These are phyloP conservation scores for Hemileccinum impolitum DNA, from an alignment of 768 basidiomycete genomes.

Conservation along the genomic window DNA sequence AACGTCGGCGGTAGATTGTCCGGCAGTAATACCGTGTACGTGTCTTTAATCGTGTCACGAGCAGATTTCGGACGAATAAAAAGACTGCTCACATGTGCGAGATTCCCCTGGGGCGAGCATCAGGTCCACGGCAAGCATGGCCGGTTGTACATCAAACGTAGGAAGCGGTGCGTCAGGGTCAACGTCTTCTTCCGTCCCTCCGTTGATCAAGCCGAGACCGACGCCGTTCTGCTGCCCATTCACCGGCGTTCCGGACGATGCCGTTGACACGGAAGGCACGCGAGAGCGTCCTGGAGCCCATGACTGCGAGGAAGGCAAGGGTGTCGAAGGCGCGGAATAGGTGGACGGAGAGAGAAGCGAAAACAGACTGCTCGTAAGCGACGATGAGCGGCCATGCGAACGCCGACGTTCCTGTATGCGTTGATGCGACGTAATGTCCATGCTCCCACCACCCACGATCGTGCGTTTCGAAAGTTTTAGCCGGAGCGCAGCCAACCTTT, in stretches of 20 bases:
- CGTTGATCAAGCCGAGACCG: conserved; percentile 31
- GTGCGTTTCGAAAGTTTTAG: conserved; percentile 44
- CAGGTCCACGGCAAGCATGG: conserved; percentile 89
- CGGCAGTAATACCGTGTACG: conserved; percentile 75
- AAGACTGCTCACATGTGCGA: conserved; percentile 56
- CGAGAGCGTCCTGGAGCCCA: conserved; percentile 19
- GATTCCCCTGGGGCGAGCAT: conserved; percentile 79
- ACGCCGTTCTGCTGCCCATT: conserved; percentile 18
- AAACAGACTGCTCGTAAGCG: conserved; percentile 48
- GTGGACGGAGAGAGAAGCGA: conserved; percentile 46
- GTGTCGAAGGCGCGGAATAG: conserved; percentile 22
- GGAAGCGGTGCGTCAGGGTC: conserved; percentile 70
- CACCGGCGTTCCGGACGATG: conserved; percentile 2
- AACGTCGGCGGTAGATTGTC: conserved; percentile 86
- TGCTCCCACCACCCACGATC: conserved; percentile 62
- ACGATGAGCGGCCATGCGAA: conserved; percentile 49
- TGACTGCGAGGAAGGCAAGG: conserved; percentile 24
- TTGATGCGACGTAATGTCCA: conserved; percentile 61
- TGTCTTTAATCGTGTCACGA: conserved; percentile 48
- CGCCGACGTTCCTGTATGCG: conserved; percentile 24
- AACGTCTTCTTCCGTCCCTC: conserved; percentile 42
- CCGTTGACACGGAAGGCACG: conserved; percentile 25
- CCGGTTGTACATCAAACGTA: conserved; percentile 80
- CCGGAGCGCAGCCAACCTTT: conserved; percentile 46
- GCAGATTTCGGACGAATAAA: not conserved